Evolutionary conservation across 83 land plant species (phyloP).

Genomic region (Isoetes engelmannii): DNA sequence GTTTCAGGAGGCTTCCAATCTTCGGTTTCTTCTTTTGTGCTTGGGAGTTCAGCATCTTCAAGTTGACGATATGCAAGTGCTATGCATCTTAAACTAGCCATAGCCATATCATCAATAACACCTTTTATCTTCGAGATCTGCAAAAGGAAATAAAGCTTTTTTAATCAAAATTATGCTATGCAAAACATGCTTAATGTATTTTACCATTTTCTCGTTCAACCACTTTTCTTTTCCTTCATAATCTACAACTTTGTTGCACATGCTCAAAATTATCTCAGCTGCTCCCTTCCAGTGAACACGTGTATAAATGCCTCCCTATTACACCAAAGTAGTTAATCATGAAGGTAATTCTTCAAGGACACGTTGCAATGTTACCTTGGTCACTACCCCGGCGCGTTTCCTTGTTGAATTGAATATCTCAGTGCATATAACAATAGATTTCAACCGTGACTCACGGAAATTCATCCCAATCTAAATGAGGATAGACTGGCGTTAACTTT

Average conservation of each 20-base stretch:
- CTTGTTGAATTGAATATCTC: constrained; percentile 53
- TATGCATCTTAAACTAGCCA: constrained; percentile 34
- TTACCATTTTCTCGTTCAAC: constrained; percentile 14
- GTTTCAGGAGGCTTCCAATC: constrained; percentile 39
- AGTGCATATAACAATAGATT: constrained; percentile 21
- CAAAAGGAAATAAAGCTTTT: too few relatives aligned
- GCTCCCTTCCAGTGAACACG: constrained; percentile 54
- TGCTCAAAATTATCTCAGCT: constrained; percentile 41
- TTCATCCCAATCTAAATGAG: constrained; percentile 24
- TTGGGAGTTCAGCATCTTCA: not conserved
- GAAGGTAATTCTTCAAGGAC: not conserved
- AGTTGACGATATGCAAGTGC: constrained; percentile 31
- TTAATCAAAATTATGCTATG: too few relatives aligned
- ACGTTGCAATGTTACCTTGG: constrained; percentile 6
- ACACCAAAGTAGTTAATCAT: not conserved
- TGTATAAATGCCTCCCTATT: not conserved
- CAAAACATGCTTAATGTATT: too few relatives aligned
- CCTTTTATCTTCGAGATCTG: constrained; percentile 22
- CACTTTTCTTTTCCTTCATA: constrained; percentile 5
- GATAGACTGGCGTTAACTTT: not conserved
- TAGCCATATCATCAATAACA: constrained; percentile 33
- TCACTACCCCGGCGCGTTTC: constrained; percentile 41
- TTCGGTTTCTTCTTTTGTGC: constrained; percentile 5
- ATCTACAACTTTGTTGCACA: constrained; percentile 24
- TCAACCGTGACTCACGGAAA: constrained; percentile 19